phyloP scores from a whole-genome alignment of 371 early-diverging fungal genomes.

The Zancudomyces culisetae region DNA sequence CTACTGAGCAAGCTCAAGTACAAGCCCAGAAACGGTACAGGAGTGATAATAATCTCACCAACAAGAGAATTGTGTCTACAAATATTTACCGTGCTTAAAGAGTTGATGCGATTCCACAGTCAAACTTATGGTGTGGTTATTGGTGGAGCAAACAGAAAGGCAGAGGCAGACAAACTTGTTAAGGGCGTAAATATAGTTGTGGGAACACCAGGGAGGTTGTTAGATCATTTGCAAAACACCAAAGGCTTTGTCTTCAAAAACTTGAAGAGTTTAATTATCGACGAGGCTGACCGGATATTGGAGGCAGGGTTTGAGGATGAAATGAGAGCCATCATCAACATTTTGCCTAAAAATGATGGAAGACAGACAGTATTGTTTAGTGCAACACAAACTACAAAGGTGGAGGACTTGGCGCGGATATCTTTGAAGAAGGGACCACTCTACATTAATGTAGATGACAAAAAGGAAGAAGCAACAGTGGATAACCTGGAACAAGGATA shows the following conservation, averaged over 20 bases:
- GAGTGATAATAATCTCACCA: slow-evolving; percentile 92
- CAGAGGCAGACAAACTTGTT: slow-evolving; percentile 78
- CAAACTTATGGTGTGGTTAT: slow-evolving; percentile 95
- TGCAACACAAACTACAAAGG: slow-evolving; percentile 97
- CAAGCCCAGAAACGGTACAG: slow-evolving; percentile 94
- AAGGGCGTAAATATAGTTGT: slow-evolving; percentile 91
- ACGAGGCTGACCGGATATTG: slow-evolving; percentile 97
- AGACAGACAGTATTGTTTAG: slow-evolving; percentile 96
- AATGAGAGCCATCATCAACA: slow-evolving; percentile 88
- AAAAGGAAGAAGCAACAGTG: slow-evolving; percentile 77
- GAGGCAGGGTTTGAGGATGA: slow-evolving; percentile 97
- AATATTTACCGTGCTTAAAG: slow-evolving; percentile 93
- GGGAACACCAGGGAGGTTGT: slow-evolving; percentile 95
- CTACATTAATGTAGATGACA: slow-evolving; percentile 89
- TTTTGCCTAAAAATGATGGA: slow-evolving; percentile 61
- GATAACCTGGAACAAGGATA: slow-evolving; percentile 92
- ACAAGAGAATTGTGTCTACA: slow-evolving; percentile 99
- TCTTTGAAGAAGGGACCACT: slow-evolving; percentile 81
- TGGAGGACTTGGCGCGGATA: slow-evolving; percentile 85
- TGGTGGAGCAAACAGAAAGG: slow-evolving; percentile 90
- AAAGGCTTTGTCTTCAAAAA: slow-evolving; percentile 81
- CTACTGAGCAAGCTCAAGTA: slow-evolving; percentile 59
- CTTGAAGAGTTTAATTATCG: slow-evolving; percentile 80
- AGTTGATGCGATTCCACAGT: slow-evolving; percentile 74
- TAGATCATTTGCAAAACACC: slow-evolving; percentile 93